Conservation (phyloP, 1,139 yeast genomes). For the Meyerozyma smithsonii region DNA sequence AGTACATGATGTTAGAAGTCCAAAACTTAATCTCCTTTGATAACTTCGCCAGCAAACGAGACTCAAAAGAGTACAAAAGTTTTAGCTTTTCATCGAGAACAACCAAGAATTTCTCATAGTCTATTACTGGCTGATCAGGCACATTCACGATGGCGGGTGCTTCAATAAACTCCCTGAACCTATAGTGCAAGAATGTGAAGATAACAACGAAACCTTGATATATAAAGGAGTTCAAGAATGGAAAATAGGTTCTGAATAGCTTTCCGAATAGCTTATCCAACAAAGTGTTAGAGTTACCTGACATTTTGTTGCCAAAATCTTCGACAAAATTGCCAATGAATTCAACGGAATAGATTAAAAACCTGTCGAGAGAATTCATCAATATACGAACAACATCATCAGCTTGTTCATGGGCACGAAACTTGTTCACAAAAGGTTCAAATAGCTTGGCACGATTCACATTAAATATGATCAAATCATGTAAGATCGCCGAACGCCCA, state of each 20-base stretch:
- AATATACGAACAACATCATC: slow-evolving; percentile 26
- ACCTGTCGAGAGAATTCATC: slow-evolving; percentile 33
- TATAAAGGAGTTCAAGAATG: slow-evolving; percentile 45
- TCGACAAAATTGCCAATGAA: slow-evolving; percentile 21
- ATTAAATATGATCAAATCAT: slow-evolving; percentile 43
- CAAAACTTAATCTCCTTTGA: slow-evolving; percentile 25
- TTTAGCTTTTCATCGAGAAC: slow-evolving; percentile 22
- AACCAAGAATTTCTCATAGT: slow-evolving; percentile 19
- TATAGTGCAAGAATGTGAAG: slow-evolving; percentile 44
- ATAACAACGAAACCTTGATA: slow-evolving; percentile 51
- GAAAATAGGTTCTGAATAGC: slow-evolving; percentile 33
- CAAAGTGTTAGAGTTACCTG: slow-evolving; percentile 2
- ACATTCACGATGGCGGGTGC: slow-evolving; percentile 11
- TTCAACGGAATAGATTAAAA: slow-evolving; percentile 29
- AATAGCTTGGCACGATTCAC: slow-evolving; percentile 49
- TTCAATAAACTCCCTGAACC: slow-evolving; percentile 30
- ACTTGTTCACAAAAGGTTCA: slow-evolving; percentile 45
- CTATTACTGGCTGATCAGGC: slow-evolving; percentile 4
- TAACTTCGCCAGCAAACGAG: slow-evolving; percentile 15
- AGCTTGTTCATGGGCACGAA: slow-evolving; percentile 27
- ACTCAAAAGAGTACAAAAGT: slow-evolving; percentile 22
- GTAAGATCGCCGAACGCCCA: slow-evolving; percentile 32
- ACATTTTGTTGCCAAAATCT: slow-evolving; percentile 16
- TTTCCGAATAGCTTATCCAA: slow-evolving; percentile 21
- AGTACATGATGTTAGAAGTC: slow-evolving; percentile 32